Conservation (phyloP, 2,329 filamentous ascomycete species). For the Sporothrix mexicana region DNA sequence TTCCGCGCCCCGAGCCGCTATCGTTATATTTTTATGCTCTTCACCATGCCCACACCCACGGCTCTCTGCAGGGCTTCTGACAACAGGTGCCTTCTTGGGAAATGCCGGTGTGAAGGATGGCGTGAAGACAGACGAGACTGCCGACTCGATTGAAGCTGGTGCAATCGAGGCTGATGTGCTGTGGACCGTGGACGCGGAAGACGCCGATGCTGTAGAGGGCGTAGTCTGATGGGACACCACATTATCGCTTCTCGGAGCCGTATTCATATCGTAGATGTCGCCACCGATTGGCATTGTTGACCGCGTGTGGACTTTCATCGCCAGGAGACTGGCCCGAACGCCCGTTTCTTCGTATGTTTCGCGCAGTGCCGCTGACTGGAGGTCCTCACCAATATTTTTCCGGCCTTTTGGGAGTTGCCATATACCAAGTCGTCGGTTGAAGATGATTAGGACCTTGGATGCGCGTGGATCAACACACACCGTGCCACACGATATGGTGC, state of each 20-base stretch:
- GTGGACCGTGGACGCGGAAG: slow-evolving; percentile 57
- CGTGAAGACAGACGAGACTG: not conserved
- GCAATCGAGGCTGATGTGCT: slow-evolving; percentile 22
- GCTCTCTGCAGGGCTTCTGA: not conserved
- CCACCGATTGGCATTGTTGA: slow-evolving; percentile 45
- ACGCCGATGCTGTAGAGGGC: slow-evolving; percentile 87
- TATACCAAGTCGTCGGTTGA: slow-evolving; percentile 51
- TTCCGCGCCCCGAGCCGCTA: not conserved
- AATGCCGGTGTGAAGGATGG: not conserved
- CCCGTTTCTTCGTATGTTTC: slow-evolving; percentile 58
- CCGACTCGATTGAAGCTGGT: slow-evolving; percentile 16
- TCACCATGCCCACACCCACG: not conserved
- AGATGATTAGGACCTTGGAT: slow-evolving; percentile 51
- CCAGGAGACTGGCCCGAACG: slow-evolving; percentile 47
- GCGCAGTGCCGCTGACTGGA: slow-evolving; percentile 51
- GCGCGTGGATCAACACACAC: slow-evolving; percentile 50
- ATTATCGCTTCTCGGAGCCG: slow-evolving; percentile 26
- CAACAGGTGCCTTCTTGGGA: not conserved
- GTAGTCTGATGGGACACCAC: slow-evolving; percentile 61
- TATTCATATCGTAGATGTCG: slow-evolving; percentile 20
- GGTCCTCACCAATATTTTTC: slow-evolving; percentile 54
- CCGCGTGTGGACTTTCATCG: slow-evolving; percentile 51
- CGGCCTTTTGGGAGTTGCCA: slow-evolving; percentile 57
- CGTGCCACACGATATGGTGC: slow-evolving; percentile 55
- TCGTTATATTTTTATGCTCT: not conserved